Conservation (phyloP, 345 rosid species). For the Citrus maxima region DNA sequence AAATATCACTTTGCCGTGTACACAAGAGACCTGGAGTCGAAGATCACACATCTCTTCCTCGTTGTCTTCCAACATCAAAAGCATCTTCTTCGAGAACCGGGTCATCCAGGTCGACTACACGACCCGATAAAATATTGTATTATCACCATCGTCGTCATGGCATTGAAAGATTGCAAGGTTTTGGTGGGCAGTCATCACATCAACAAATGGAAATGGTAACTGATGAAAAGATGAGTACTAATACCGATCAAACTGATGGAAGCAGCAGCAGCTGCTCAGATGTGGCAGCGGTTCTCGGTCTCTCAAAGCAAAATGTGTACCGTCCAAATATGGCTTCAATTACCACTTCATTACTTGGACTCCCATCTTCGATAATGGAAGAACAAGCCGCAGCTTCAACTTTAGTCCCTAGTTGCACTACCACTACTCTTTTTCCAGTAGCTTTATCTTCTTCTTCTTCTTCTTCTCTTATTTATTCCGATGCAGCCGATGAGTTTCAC, state of each 20-base stretch:
- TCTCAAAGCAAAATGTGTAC: constrained; percentile 50
- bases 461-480: constrained; percentile 27
- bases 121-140: constrained; percentile 20
- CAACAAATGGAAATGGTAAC: constrained; percentile 14
- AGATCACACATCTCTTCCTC: constrained; percentile 89
- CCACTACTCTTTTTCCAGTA: constrained; percentile 19
- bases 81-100: constrained; percentile 29
- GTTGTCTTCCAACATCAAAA: constrained; percentile 43
- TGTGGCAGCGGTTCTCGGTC: constrained; percentile 61
- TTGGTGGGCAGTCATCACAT: constrained; percentile 15
- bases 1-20: constrained; percentile 91
- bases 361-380: constrained; percentile 29
- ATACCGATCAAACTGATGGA: constrained; percentile 43
- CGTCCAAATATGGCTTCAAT: constrained; percentile 34
- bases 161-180: constrained; percentile 24
- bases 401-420: constrained; percentile 19
- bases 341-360: constrained; percentile 20
- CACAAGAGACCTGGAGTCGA: constrained; percentile 95
- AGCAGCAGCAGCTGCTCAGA: constrained; percentile 61
- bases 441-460: constrained; percentile 2
- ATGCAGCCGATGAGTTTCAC: constrained; percentile 62
- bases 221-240: constrained; percentile 30
- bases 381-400: constrained; percentile 1
- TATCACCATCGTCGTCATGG: constrained; percentile 22
- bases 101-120: neutral